phyloP scores from a whole-genome alignment of 306 rosid species.

The Cucumis hystrix region DNA sequence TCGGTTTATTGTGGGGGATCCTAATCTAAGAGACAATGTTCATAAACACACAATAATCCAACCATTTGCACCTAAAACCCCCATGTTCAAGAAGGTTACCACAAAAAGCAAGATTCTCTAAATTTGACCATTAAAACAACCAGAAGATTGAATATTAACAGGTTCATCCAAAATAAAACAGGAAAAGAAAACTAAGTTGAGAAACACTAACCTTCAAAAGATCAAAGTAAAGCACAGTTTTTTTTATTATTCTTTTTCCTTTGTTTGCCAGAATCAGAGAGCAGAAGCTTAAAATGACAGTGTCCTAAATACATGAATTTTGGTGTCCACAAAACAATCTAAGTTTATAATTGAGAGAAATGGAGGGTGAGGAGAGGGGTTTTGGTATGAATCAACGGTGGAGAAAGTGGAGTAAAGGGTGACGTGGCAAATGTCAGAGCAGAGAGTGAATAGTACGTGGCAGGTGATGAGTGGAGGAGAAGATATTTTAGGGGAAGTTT shows the following conservation, averaged over 20 bases:
- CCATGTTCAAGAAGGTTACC: background rate
- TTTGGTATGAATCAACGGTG: background rate
- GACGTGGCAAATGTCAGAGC: slow-evolving; percentile 1
- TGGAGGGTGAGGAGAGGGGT: background rate
- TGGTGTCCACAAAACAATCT: slow-evolving; percentile 1
- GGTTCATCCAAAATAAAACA: background rate
- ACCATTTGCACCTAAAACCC: background rate
- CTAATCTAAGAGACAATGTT: background rate
- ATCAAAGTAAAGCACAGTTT: background rate
- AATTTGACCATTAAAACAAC: background rate
- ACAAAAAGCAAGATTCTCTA: background rate
- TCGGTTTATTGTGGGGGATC: background rate
- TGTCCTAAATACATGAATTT: background rate
- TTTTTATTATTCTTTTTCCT: too few relatives aligned
- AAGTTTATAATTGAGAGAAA: background rate
- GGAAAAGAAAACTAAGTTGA: background rate
- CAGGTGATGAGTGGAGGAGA: slow-evolving; percentile 10
- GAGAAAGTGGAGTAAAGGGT: background rate
- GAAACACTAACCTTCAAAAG: background rate
- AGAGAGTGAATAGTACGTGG: slow-evolving; percentile 4
- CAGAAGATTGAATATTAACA: background rate
- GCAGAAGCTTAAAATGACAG: slow-evolving; percentile 4
- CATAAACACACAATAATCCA: background rate
- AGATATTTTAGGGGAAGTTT: background rate
- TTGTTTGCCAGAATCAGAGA: background rate